phyloP scores from a whole-genome alignment of 345 rosid species.

The Microcos paniculata region DNA sequence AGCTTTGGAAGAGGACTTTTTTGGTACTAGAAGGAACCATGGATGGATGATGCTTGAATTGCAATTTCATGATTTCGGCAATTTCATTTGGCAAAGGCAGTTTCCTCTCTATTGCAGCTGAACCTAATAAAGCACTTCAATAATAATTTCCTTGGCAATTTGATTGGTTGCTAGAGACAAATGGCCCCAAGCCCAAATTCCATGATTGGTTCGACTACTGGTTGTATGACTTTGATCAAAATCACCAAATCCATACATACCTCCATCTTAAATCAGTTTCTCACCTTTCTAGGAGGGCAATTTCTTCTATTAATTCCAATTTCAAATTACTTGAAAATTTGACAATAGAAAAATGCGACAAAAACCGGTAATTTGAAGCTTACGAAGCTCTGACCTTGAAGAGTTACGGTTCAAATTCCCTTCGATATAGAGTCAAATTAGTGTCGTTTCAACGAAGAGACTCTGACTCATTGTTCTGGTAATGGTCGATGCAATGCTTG shows the following conservation, averaged over 20 bases:
- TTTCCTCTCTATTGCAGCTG: neutral
- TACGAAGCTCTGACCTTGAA: neutral
- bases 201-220: neutral
- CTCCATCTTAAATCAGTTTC: neutral
- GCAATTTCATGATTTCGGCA: neutral
- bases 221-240: neutral
- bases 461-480: neutral
- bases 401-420: neutral
- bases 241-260: neutral
- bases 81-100: neutral
- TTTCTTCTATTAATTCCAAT: neutral
- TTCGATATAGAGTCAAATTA: neutral
- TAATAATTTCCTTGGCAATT: neutral
- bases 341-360: neutral
- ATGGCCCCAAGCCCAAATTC: neutral
- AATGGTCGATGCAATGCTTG: neutral
- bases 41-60: neutral
- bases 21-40: neutral
- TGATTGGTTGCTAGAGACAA: neutral
- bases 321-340: constrained; percentile 1
- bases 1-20: neutral
- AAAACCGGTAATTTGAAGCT: neutral
- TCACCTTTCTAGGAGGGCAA: neutral
- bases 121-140: neutral
- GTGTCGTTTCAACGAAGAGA: neutral